Evolutionary conservation across 2,329 filamentous ascomycete genomes (phyloP).

Genomic region (Phaeosphaeriaceae sp.): DNA sequence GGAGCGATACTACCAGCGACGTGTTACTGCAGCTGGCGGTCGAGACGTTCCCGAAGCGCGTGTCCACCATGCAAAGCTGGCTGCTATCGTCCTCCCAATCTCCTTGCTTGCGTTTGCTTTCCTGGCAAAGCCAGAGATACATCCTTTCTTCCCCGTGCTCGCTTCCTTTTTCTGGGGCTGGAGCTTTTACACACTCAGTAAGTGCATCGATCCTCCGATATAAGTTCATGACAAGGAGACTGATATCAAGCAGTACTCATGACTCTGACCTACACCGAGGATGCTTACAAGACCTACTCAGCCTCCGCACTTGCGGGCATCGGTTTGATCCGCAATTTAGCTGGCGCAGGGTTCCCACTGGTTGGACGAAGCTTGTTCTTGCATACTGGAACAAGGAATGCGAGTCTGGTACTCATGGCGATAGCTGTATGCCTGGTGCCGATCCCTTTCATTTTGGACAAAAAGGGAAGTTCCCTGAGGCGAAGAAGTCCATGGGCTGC

Average conservation of each 20-base stretch:
- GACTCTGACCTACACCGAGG: constrained; percentile 58
- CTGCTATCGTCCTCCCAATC: constrained; percentile 47
- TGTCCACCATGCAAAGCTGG: constrained; percentile 50
- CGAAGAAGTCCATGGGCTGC: constrained; percentile 49
- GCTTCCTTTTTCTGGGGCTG: constrained; percentile 59
- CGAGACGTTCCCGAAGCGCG: constrained; percentile 53
- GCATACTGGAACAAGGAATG: constrained; percentile 36
- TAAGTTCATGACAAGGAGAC: not conserved
- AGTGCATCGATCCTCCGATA: constrained; percentile 1
- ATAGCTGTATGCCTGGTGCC: constrained; percentile 39
- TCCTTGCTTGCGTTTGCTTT: constrained; percentile 49
- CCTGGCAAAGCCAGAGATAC: constrained; percentile 31
- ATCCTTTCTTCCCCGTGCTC: constrained; percentile 56
- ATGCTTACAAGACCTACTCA: constrained; percentile 55
- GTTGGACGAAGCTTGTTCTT: constrained; percentile 40
- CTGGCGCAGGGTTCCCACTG: constrained; percentile 44
- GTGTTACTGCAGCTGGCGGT: constrained; percentile 39
- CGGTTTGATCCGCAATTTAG: constrained; percentile 48
- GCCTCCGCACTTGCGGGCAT: constrained; percentile 53
- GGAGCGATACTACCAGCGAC: constrained; percentile 51
- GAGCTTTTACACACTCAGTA: constrained; percentile 57
- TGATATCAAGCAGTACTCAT: constrained; percentile 46
- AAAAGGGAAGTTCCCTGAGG: constrained; percentile 43
- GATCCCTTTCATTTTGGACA: constrained; percentile 44
- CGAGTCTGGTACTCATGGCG: constrained; percentile 37